Base-by-base conservation (phyloP, 306 rosid genomes). In the Castanopsis chinensis region DNA sequence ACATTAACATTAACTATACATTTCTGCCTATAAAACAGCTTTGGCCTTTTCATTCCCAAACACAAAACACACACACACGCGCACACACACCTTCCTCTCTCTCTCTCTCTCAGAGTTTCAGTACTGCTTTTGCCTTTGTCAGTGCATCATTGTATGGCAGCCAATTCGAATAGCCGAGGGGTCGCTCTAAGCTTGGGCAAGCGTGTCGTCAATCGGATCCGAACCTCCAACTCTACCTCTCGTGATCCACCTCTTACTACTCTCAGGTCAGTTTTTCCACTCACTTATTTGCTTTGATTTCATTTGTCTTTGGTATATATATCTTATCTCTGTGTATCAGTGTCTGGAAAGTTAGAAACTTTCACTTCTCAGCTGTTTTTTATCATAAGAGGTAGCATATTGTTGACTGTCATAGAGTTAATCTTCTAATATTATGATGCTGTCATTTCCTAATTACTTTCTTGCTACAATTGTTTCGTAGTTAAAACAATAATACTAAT, bases 131-230 rank as follows among this genome's bases (percentile, higher is more conserved):
- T 51, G 17, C 51, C 32, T 28, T 28, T 25, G 76, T 81, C 21
- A 27, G 32, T 6, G 25, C 33, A 19, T 61, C 54, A 20, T 93
- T 93, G 97, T 88, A 94, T 94, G 98, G 98, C 98, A 89, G 93
- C 97, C 91, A 94, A 92, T 88, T 88, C 93, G 79, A 87, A 87
- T 52, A 80, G 91, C 85, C 90, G 96, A 91, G 85, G 84, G 86
- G 89, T 94, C 86, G 89, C 86, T 67, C 52, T 67, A 23, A 74
- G 56, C 87, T 82, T 94, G 68, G 92, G 97, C 75, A 94, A 94
- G 87, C 87, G 91, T 54, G 57, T 88, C 80, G 77, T 81, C 33
- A 72, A 79, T 82, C 91, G 88, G 94, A 92, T 92, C 93, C 83
- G 90, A 89, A 41, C 45, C 8, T 7, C 45, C 45, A 86, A 80